Conservation (phyloP, 164 flowering plant species). For the Vitis labrusca region DNA sequence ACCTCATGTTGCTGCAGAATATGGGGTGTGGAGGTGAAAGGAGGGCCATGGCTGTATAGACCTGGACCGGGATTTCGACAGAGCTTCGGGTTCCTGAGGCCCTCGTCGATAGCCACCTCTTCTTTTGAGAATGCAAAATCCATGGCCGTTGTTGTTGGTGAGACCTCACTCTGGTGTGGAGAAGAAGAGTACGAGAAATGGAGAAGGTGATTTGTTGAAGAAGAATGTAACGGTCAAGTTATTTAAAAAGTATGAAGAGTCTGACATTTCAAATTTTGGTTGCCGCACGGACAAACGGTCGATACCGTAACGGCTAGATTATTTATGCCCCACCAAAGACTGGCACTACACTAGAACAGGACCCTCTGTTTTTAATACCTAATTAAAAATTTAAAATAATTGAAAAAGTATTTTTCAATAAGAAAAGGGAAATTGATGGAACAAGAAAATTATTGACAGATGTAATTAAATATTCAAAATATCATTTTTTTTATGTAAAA, state of each 20-base stretch:
- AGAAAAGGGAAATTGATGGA: too few species aligned
- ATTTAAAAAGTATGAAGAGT: slow-evolving; percentile 6
- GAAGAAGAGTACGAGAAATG: background rate
- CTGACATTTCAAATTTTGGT: slow-evolving; percentile 8
- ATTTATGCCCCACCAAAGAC: slow-evolving; percentile 10
- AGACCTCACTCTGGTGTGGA: background rate
- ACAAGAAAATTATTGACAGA: too few species aligned
- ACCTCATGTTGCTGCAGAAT: slow-evolving; percentile 59
- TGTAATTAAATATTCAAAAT: too few species aligned
- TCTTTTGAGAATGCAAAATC: slow-evolving; percentile 47
- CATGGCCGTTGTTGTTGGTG: slow-evolving; percentile 34
- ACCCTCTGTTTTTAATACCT: too few species aligned
- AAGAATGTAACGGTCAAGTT: slow-evolving; percentile 44
- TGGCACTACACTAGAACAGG: background rate
- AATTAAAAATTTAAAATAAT: too few species aligned
- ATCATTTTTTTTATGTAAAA: too few species aligned
- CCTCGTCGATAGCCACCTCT: slow-evolving; percentile 61
- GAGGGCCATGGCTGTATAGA: slow-evolving; percentile 68
- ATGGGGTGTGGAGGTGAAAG: slow-evolving; percentile 72
- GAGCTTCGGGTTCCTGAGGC: slow-evolving; percentile 76
- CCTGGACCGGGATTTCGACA: slow-evolving; percentile 48
- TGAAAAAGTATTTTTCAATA: too few species aligned
- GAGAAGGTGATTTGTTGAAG: slow-evolving; percentile 4
- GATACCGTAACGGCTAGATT: slow-evolving; percentile 42
- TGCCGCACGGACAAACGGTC: slow-evolving; percentile 21